Conservation (phyloP, 192 early-diverging fungal species). For the Gaertneriomyces semiglobifer region DNA sequence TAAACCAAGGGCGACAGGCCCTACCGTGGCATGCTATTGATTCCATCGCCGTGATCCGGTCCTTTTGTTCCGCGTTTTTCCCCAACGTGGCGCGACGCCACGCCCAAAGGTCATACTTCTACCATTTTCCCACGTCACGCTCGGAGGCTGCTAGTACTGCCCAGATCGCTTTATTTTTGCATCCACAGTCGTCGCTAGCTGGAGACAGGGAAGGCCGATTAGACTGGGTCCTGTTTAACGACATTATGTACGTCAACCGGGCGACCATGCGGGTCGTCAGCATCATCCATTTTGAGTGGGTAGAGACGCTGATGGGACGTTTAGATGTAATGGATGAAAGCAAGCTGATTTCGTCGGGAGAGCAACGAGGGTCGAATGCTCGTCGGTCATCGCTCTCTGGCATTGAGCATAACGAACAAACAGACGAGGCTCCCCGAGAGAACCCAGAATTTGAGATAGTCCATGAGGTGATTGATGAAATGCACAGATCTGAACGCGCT, state of each 20-base stretch:
- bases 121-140: constrained; percentile 40
- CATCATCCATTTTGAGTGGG: constrained; percentile 44
- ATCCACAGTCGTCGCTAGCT: constrained; percentile 37
- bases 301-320: constrained; percentile 37
- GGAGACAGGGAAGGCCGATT: constrained; percentile 18
- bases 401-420: background rate
- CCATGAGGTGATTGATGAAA: constrained; percentile 33
- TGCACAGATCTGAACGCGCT: constrained; percentile 13
- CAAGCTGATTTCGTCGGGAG: constrained; percentile 6
- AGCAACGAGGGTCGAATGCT: background rate
- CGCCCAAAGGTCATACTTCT: constrained; percentile 37
- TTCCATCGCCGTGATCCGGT: constrained; percentile 37
- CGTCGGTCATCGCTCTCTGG: background rate
- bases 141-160: constrained; percentile 3
- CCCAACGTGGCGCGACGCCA: constrained; percentile 53
- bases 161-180: constrained; percentile 37
- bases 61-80: constrained; percentile 52
- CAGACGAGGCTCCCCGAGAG: background rate
- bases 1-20: constrained; percentile 13
- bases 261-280: constrained; percentile 47
- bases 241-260: constrained; percentile 49
- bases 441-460: constrained; percentile 31
- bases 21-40: constrained; percentile 22
- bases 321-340: constrained; percentile 33
- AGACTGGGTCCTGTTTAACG: constrained; percentile 55